phyloP scores from a whole-genome alignment of 2,329 filamentous ascomycete genomes.

The Sclerotinia nivalis region DNA sequence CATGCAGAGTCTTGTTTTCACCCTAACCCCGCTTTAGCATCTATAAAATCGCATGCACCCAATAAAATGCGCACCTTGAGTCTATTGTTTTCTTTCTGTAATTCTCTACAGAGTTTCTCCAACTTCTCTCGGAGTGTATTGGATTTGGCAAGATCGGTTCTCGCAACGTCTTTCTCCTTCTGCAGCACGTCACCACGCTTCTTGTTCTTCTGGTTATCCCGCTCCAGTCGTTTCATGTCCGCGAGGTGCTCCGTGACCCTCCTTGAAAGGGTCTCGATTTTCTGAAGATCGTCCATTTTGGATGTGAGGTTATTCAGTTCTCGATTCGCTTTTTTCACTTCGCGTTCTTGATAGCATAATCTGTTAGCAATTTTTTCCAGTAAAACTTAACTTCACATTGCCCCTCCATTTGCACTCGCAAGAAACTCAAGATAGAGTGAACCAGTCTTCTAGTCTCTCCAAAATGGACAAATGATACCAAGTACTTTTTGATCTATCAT shows the following conservation, averaged over 20 bases:
- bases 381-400: conserved; percentile 24
- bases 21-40: conserved; percentile 53
- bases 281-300: conserved; percentile 88
- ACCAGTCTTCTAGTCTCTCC: not conserved
- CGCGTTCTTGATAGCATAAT: conserved; percentile 64
- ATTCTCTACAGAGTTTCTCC: conserved; percentile 90
- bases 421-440: not conserved
- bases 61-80: conserved; percentile 67
- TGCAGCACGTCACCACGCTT: conserved; percentile 91
- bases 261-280: conserved; percentile 86
- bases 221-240: conserved; percentile 93
- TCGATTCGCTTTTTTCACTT: conserved; percentile 90
- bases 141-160: conserved; percentile 87
- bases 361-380: conserved; percentile 25
- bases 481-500: not conserved
- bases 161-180: conserved; percentile 91
- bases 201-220: conserved; percentile 93
- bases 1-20: conserved; percentile 90
- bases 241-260: conserved; percentile 88
- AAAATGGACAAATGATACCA: not conserved
- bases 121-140: conserved; percentile 92
- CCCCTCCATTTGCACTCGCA: conserved; percentile 36
- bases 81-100: conserved; percentile 97
- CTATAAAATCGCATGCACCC: conserved; percentile 16
- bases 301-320: conserved; percentile 86